Evolutionary conservation across 257 asterid species (phyloP), one percentile per base, ranked within the genome.

Genomic region (Solanum neorickii): DNA sequence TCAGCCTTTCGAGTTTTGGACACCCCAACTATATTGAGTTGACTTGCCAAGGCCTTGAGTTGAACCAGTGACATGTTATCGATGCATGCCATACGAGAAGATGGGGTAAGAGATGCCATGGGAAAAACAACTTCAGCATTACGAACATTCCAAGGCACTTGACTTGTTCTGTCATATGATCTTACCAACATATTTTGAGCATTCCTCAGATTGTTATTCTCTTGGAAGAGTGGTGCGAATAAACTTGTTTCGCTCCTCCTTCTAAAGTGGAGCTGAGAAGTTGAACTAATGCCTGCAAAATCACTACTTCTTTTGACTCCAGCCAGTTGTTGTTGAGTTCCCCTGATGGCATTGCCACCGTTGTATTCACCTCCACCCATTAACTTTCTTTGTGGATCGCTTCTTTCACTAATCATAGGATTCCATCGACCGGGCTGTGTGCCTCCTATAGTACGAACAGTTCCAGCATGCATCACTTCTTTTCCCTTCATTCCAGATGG

Each of bases 21-120:
- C 86, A 88, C 90, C 27, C 89, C 66, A 77, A 15, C 90, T 86
- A 90, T 2, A 7, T 89, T 88, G 83, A 49, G 92, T n/a, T 44
- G 87, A 88, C 87, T 91, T 15, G 93, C 94, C 39, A 91, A 80
- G 86, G 37, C 87, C 87, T 33, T 89, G 86, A 93, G 93, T 44
- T 90, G 47, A 12, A 3, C 80, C 87, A 80, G 11, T 25, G 86
- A 27, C 87, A 93, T 62, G 2, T 10, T 41, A 23, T 69, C 20
- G 25, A 80, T 82, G 68, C 35, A 37, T 62, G 35, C 42, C 5
- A 41, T 85, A 56, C 39, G 12, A 42, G 10, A 23, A 5, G 86
- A 3, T 78, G 87, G 23, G 44, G 14, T 42, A 29, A 12, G 47
- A 44, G 84, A 59, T 37, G 47, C 20, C 31, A 46, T 83, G 65